Conservation (phyloP, 2,329 filamentous ascomycete species). For the Epichloe gansuensis region DNA sequence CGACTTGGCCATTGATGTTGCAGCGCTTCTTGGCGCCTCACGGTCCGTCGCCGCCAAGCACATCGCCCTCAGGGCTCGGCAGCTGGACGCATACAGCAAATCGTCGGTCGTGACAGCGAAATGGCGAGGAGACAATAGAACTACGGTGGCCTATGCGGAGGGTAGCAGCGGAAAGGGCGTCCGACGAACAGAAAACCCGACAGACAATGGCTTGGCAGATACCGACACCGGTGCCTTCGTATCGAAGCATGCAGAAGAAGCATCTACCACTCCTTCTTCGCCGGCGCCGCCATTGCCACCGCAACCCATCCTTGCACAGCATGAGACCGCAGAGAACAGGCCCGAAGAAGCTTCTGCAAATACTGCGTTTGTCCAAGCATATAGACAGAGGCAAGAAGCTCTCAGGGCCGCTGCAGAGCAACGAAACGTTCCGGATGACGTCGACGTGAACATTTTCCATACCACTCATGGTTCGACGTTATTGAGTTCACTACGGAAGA, state of each 20-base stretch:
- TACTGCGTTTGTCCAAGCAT: constrained; percentile 2
- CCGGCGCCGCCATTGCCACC: not conserved
- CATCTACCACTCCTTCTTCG: not conserved
- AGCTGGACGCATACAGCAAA: constrained; percentile 37
- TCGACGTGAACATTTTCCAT: constrained; percentile 37
- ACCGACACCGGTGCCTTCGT: not conserved
- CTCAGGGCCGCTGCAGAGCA: constrained; percentile 10
- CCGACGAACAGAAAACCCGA: not conserved
- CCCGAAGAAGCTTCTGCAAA: not conserved
- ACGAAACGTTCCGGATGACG: constrained; percentile 24
- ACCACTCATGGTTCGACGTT: constrained; percentile 32
- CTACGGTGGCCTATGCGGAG: not conserved
- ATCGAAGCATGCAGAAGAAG: not conserved
- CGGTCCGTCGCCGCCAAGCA: constrained; percentile 53
- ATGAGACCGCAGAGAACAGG: not conserved
- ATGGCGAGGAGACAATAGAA: constrained; percentile 15
- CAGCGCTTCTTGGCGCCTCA: constrained; percentile 56
- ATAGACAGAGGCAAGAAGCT: constrained; percentile 5
- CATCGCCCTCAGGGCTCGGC: constrained; percentile 41
- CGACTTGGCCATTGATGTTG: constrained; percentile 55
- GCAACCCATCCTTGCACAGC: not conserved
- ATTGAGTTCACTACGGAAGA: constrained; percentile 24
- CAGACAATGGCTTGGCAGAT: not conserved
- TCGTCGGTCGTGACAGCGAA: constrained; percentile 30
- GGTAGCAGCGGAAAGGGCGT: not conserved